phyloP scores from a whole-genome alignment of 108 stramenopile genomes.

The Skeletonema grethae region DNA sequence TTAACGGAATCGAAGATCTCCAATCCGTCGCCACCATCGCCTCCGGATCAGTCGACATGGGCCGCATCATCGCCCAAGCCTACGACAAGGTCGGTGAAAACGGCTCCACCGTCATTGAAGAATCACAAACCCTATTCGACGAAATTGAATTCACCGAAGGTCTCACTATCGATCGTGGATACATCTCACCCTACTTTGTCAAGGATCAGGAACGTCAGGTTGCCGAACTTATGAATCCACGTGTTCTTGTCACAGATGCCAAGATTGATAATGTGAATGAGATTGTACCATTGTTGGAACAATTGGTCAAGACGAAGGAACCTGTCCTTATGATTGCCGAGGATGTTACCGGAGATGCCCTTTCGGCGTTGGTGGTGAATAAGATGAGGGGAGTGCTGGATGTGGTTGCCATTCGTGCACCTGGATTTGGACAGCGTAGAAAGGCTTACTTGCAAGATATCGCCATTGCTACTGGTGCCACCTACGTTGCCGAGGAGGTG shows the following conservation, averaged over 20 bases:
- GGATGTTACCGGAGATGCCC: slow-evolving; percentile 96
- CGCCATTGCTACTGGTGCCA: slow-evolving; percentile 96
- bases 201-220: slow-evolving; percentile 97
- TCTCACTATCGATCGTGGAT: slow-evolving; percentile 96
- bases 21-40: slow-evolving; percentile 95
- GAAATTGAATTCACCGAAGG: slow-evolving; percentile 99
- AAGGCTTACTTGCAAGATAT: slow-evolving; percentile 96
- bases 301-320: slow-evolving; percentile 95
- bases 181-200: slow-evolving; percentile 96
- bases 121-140: slow-evolving; percentile 92
- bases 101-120: slow-evolving; percentile 95
- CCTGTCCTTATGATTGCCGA: slow-evolving; percentile 95
- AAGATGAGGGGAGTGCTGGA: slow-evolving; percentile 98
- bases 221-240: slow-evolving; percentile 83
- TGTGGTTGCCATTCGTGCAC: slow-evolving; percentile 96
- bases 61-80: slow-evolving; percentile 94
- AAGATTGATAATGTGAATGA: slow-evolving; percentile 96
- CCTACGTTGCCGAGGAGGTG: slow-evolving; percentile 95
- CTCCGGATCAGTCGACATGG: slow-evolving; percentile 90
- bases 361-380: slow-evolving; percentile 97
- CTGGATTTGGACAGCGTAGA: slow-evolving; percentile 94
- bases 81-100: slow-evolving; percentile 96
- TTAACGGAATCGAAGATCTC: slow-evolving; percentile 84
- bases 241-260: slow-evolving; percentile 93
- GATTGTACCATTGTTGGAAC: slow-evolving; percentile 94